Base-by-base conservation (phyloP, 495 filamentous ascomycete genomes). In the Penicillium ucsense region DNA sequence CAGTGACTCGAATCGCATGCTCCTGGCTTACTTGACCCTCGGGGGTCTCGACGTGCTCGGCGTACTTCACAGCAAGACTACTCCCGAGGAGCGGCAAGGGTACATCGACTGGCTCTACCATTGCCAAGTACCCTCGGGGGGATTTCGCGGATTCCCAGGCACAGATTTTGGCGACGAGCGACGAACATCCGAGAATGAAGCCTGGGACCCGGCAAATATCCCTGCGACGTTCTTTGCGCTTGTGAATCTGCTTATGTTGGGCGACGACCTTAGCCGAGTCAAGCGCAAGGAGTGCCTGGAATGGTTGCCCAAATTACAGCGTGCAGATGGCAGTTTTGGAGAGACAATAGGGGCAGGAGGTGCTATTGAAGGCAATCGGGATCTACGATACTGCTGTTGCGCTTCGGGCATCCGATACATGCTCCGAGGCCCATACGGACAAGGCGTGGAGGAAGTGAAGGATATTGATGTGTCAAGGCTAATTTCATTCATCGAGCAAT, bases 191-290 rank as follows among this genome's bases (percentile, higher is more conserved):
- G 63, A 67, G 5, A 83, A 80, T 49, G 66, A 75, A 33, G 66
- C 65, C 4, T 83, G 88, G 73, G 89, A 94, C 62, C 79, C 86
- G 35, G 86, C 90, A 1, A 91, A 86, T 65, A 65, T 95, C 9
- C 80, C 89, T 0, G 87, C 87, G 11, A 95, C 89, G 0, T 86
- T 83, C 63, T 94, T 97, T 70, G 91, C 92, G 4, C 72, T 97
- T 39, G 72, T 82, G 31, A 74, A 81, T 10, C 62, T 98, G 12
- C 70, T 83, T 1, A 71, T 90, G n/a, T 61, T 95, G 20, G 84
- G 85, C 0, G 86, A 94, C 49, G 79, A 86, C 47, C 63, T 87
- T 41, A 70, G 74, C 10, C 64, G 83, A 5, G 80, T 97, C 11
- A 79, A 84, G 56, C 76, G 84, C 47, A 70, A 54, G 38, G 77